phyloP scores from a whole-genome alignment of 805 yeast species.

The Debaryomyces prosopidis region DNA sequence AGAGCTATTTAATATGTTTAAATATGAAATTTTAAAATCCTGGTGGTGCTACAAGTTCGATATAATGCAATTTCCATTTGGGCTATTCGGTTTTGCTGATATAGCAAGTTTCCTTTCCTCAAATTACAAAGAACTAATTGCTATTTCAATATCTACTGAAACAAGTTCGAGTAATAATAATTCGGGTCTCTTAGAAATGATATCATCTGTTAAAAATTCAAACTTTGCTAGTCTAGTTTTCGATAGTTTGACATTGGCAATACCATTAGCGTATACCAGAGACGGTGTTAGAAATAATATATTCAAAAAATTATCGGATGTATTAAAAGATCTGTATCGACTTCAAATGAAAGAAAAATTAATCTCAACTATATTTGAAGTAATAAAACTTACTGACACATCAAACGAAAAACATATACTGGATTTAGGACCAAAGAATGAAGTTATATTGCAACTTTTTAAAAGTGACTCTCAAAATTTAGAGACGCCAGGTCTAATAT shows the following conservation, averaged over 20 bases:
- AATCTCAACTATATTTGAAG: slow-evolving; percentile 33
- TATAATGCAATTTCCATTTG: slow-evolving; percentile 40
- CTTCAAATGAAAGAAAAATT: slow-evolving; percentile 23
- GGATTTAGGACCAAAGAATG: not conserved
- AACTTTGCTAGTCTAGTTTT: slow-evolving; percentile 19
- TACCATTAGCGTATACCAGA: slow-evolving; percentile 46
- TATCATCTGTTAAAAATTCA: slow-evolving; percentile 14
- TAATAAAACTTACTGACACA: slow-evolving; percentile 42
- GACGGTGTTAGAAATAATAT: slow-evolving; percentile 38
- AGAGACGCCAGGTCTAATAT: slow-evolving; percentile 12
- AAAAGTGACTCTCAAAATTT: not conserved
- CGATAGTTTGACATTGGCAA: slow-evolving; percentile 36
- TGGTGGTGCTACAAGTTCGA: slow-evolving; percentile 41
- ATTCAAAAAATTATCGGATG: slow-evolving; percentile 14
- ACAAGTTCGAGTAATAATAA: slow-evolving; percentile 13
- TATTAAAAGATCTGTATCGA: slow-evolving; percentile 20
- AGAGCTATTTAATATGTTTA: slow-evolving; percentile 28
- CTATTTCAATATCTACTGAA: slow-evolving; percentile 26
- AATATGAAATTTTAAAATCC: slow-evolving; percentile 37
- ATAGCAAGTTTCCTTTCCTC: slow-evolving; percentile 28
- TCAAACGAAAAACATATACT: slow-evolving; percentile 23
- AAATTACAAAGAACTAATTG: slow-evolving; percentile 38
- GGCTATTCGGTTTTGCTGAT: slow-evolving; percentile 36
- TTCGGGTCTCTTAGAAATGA: slow-evolving; percentile 5
- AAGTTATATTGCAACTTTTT: not conserved